phyloP scores from a whole-genome alignment of 2,329 filamentous ascomycete species.

The Metarhizium guizhouense region DNA sequence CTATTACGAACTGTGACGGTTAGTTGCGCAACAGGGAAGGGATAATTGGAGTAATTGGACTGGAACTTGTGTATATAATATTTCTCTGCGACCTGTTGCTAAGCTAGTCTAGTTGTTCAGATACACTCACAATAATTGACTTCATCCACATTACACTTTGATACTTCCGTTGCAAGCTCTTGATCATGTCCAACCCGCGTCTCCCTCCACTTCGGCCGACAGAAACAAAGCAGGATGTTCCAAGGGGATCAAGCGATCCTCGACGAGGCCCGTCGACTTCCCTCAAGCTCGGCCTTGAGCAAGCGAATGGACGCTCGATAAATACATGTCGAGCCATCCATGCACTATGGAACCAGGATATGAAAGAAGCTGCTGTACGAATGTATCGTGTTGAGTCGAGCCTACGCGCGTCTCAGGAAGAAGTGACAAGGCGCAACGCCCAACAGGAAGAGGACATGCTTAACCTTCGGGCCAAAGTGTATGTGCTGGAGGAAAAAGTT shows the following conservation, averaged over 20 bases:
- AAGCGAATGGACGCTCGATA: too few relatives aligned
- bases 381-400: not conserved
- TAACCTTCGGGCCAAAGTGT: not conserved
- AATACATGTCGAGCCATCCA: not conserved
- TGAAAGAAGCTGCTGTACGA: not conserved
- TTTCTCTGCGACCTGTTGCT: not conserved
- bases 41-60: not conserved
- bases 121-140: not conserved
- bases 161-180: not conserved
- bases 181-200: not conserved
- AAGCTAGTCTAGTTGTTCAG: not conserved
- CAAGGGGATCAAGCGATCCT: not conserved
- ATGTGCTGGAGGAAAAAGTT: not conserved
- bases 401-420: not conserved
- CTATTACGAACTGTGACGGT: too few relatives aligned
- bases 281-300: not conserved
- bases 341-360: not conserved
- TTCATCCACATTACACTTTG: not conserved
- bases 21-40: not conserved
- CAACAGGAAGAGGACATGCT: not conserved
- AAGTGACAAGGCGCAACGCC: not conserved
- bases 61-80: not conserved
- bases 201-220: not conserved
- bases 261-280: not conserved
- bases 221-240: not conserved